Evolutionary conservation across 805 yeast genomes (phyloP), one percentile per base, ranked within the genome.

Genomic region (Candida germanica): DNA sequence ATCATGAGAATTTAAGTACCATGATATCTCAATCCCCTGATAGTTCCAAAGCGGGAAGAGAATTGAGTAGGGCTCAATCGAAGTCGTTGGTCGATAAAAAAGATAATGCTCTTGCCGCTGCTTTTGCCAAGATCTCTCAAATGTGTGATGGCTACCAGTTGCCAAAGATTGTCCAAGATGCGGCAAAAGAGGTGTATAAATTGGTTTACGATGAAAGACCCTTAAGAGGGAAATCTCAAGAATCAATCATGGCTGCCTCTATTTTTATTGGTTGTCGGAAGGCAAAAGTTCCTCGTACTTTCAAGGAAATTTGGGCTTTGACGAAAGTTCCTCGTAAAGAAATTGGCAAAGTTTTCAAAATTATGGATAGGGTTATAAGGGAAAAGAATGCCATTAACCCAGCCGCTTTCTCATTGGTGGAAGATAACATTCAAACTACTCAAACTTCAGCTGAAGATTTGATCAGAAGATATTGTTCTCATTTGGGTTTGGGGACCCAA

Each of bases 111-210:
- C 69, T 91, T 33, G 85, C 88, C 42, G 77, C 89, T 1, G 97
- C 97, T 2, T 93, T 83, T 61, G 80, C 93, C 12, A 85, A 82
- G 59, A 88, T 91, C 26, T 81, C 96, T 2, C 95, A 87, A 66
- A 83, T 93, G 83, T 93, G 98, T 62, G 98, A 93, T 57, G 97
- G 96, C 9, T 93, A 87, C 48, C 93, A 88, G 57, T 64, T 91
- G 36, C 97, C 98, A 8, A 83, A 86, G 54, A 87, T 93, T 44
- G 98, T 93, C 3, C 96, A 88, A 55, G 98, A 93, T 61, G 94
- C 96, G 47, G 96, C 98, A 18, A 93, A 93, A 57, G 97, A 93
- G 62, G 96, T 94, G 17, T 93, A 85, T 59, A 88, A 89, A 57
- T 61, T 89, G 38, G 95, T 91, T 14, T 80, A 87, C 51, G 97